These are phyloP conservation scores for Lentinula aciculospora DNA, from an alignment of 768 basidiomycete genomes.

Conservation along the genomic window DNA sequence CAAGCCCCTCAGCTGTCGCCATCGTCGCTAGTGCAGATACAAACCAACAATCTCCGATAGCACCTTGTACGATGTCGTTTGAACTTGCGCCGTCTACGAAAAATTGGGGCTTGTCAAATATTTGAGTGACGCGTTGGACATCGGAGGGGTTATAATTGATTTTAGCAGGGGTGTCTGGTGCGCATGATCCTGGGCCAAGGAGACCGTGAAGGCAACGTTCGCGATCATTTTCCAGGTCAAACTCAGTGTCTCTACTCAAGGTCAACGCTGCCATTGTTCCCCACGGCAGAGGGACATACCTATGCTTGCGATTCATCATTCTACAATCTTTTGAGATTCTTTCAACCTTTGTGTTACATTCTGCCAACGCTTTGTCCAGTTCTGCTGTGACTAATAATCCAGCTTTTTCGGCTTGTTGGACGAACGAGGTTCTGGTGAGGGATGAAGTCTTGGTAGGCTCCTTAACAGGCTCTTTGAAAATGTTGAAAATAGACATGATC, in stretches of 20 bases:
- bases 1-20: slow-evolving; percentile 33
- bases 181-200: slow-evolving; percentile 11
- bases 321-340: slow-evolving; percentile 41
- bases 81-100: slow-evolving; percentile 37
- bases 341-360: slow-evolving; percentile 38
- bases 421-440: slow-evolving; percentile 17
- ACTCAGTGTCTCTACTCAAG: slow-evolving; percentile 45
- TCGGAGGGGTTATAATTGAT: slow-evolving; percentile 26
- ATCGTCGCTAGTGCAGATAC: slow-evolving; percentile 46
- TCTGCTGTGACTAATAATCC: slow-evolving; percentile 41
- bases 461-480: slow-evolving; percentile 10
- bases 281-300: slow-evolving; percentile 25
- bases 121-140: slow-evolving; percentile 42
- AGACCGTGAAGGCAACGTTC: slow-evolving; percentile 35
- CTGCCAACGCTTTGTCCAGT: slow-evolving; percentile 37
- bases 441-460: background rate
- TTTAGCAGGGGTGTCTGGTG: background rate
- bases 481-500: slow-evolving; percentile 10
- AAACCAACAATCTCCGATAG: slow-evolving; percentile 51
- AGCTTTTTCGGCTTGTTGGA: slow-evolving; percentile 25
- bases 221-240: slow-evolving; percentile 42
- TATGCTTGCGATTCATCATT: slow-evolving; percentile 42
- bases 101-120: slow-evolving; percentile 47
- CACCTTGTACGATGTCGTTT: slow-evolving; percentile 43
- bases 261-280: background rate